Percentiles rank a stretch among this genome's conserved stretches.
These are phyloP conservation scores for Cercospora sojina DNA, from an alignment of 2,329 filamentous ascomycete species.

Conservation along the genomic window DNA sequence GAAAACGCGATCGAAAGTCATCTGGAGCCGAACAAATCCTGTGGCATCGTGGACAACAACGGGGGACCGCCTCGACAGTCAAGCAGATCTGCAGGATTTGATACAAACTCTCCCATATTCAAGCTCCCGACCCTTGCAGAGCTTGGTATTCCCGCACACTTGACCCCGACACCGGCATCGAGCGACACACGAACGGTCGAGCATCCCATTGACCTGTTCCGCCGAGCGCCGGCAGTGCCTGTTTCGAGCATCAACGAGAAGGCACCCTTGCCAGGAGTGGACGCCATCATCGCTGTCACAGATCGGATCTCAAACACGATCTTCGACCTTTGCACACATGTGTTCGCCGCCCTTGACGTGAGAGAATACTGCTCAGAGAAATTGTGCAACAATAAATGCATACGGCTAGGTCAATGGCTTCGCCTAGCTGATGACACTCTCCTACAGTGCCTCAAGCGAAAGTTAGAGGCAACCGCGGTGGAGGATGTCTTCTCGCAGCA, in stretches of 20 bases:
- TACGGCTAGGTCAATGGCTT: background rate
- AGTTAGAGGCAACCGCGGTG: constrained; percentile 10
- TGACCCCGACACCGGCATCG: background rate
- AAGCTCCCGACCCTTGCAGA: background rate
- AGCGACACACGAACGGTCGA: background rate
- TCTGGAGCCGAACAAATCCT: background rate
- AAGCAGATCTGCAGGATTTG: background rate
- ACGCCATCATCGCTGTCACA: background rate
- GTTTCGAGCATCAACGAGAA: background rate
- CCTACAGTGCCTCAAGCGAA: constrained; percentile 14
- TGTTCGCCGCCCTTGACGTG: constrained; percentile 8
- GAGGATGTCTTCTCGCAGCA: constrained; percentile 3
- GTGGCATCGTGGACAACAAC: background rate
- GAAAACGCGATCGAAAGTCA: background rate
- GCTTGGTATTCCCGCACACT: background rate
- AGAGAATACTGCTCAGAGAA: constrained; percentile 6
- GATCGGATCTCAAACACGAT: background rate
- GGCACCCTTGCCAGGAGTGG: background rate
- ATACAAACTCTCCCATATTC: background rate
- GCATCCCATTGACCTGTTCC: background rate
- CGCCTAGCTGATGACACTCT: constrained; percentile 22
- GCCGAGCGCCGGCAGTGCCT: background rate
- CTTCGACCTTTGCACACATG: constrained; percentile 5
- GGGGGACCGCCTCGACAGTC: background rate
- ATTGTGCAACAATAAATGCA: constrained; percentile 1